Conservation (phyloP, 768 basidiomycete genomes). For the Agaricus blazei region DNA sequence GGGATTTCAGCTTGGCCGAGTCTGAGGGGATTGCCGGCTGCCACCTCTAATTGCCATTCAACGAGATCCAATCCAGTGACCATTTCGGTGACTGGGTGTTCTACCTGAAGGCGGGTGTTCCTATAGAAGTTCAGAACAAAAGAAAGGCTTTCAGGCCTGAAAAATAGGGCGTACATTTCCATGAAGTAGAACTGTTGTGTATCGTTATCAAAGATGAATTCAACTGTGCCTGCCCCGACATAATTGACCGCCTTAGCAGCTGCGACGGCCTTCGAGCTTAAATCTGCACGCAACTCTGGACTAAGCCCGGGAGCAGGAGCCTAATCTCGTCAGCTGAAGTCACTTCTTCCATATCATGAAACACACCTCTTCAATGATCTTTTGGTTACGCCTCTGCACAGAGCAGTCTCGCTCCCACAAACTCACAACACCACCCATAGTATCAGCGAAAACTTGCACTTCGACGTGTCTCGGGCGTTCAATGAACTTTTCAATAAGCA, state of each 20-base stretch:
- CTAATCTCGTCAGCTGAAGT: conserved; percentile 27
- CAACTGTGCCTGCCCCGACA: conserved; percentile 90
- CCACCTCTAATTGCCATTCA: conserved; percentile 93
- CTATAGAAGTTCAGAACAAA: conserved; percentile 27
- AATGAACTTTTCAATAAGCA: conserved; percentile 88
- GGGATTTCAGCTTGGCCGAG: conserved; percentile 74
- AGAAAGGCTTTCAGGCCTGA: background rate
- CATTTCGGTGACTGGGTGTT: conserved; percentile 95
- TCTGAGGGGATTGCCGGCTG: conserved; percentile 83
- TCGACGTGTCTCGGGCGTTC: conserved; percentile 86
- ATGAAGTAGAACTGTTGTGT: conserved; percentile 87
- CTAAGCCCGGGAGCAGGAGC: conserved; percentile 90
- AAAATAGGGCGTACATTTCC: conserved; percentile 63
- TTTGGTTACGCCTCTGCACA: conserved; percentile 89
- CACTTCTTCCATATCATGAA: background rate
- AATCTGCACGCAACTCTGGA: conserved; percentile 69
- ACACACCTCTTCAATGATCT: conserved; percentile 85
- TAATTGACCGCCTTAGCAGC: conserved; percentile 93
- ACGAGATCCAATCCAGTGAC: conserved; percentile 92
- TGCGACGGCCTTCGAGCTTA: conserved; percentile 84
- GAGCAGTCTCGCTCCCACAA: conserved; percentile 96
- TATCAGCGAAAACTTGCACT: conserved; percentile 92
- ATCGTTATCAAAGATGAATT: conserved; percentile 95
- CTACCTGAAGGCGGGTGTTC: conserved; percentile 84
- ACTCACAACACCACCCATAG: conserved; percentile 74